These are phyloP conservation scores for Ceratocystis eucalypticola DNA, from an alignment of 2,329 filamentous ascomycete genomes.

Conservation along the genomic window DNA sequence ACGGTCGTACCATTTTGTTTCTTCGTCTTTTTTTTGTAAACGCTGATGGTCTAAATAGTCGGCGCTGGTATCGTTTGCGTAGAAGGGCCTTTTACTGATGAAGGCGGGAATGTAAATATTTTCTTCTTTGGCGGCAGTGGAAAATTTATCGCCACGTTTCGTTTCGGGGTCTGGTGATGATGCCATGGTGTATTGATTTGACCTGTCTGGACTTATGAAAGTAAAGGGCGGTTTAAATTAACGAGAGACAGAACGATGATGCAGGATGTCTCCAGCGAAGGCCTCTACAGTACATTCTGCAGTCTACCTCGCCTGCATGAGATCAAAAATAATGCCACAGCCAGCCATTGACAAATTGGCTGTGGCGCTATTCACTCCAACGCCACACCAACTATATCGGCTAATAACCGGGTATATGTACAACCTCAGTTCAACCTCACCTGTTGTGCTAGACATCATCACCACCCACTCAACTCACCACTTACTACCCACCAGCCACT, in stretches of 20 bases:
- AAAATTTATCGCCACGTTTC: constrained; percentile 12
- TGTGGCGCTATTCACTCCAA: too few relatives aligned
- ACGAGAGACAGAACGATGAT: neutral
- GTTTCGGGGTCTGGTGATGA: constrained; percentile 7
- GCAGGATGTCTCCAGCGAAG: neutral
- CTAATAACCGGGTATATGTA: neutral
- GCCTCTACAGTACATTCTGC: neutral
- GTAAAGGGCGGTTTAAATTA: neutral
- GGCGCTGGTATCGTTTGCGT: constrained; percentile 64
- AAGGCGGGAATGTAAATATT: constrained; percentile 98
- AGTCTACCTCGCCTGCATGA: neutral
- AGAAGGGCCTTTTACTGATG: constrained; percentile 97
- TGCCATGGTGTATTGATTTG: neutral
- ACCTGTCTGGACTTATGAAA: neutral
- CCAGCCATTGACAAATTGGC: neutral
- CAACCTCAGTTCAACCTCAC: neutral
- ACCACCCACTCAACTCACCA: neutral
- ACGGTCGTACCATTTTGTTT: constrained; percentile 70
- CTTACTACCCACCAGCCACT: too few relatives aligned
- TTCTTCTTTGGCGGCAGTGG: constrained; percentile 58
- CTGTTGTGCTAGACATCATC: neutral
- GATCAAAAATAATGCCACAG: neutral
- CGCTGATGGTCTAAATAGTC: constrained; percentile 97
- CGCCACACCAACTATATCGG: neutral
- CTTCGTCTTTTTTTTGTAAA: constrained; percentile 45